Base-by-base conservation (phyloP, 169 alveolate species). In the Cytauxzoon felis region DNA sequence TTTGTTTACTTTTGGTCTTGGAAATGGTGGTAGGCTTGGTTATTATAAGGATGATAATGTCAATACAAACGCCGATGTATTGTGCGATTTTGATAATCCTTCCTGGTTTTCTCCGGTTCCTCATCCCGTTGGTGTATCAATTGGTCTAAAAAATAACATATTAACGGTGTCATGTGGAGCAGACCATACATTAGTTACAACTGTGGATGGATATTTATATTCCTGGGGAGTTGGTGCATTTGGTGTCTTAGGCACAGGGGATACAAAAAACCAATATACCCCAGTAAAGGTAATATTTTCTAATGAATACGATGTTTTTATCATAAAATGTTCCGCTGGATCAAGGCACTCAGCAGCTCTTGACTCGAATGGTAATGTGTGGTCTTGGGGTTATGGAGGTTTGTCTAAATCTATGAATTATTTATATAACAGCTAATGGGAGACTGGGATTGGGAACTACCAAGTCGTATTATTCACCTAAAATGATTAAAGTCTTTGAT, bases 171-270 rank as follows among this genome's bases (percentile, higher is more conserved):
- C 94, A 11, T 90, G 94, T 79, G 94, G 94, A 6, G 88, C 81
- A 51, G 70, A 64, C 61, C 94, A 90, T 47, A 82, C 91, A 9
- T 69, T 90, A 8, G 89, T 71, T 5, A 83, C 87, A 4, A 78
- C 90, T 3, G 86, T 68, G 5, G 60, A 70, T n/a, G 92, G 92
- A 2, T 53, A 63, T 29, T 70, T 85, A 52, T 86, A 70, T 40
- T 57, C 91, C 13, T 90, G 94, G 94, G 94, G 94, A 7, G 49
- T 45, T 30, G 90, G 90, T 36, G 70, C 58, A 19, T 65, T 65
- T 30, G 94, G 94, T n/a, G 91, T 88, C 11, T 87, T 90, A 4
- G 94, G 94, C 8, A 70, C 82, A 32, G 94, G 94, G 4, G 54
- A 56, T 8, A 61, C 72, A 34, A 5, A 27, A 26, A 81, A 88